phyloP scores from a whole-genome alignment of 2,329 filamentous ascomycete genomes.

The Penicillium sp. region DNA sequence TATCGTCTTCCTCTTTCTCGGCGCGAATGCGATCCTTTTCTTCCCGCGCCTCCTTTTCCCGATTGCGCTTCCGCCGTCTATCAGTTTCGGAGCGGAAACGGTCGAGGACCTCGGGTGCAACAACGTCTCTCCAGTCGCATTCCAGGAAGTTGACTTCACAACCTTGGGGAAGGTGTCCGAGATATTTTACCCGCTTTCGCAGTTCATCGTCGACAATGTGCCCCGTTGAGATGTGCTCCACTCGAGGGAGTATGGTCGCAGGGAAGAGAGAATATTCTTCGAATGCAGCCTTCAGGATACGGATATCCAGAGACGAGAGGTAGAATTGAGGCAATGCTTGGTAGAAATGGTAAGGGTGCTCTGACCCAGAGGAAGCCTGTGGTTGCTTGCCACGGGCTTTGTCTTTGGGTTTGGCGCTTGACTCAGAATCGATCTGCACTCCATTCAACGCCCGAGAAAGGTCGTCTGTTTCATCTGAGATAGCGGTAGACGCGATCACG shows the following conservation, averaged over 20 bases:
- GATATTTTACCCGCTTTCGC: slow-evolving; percentile 81
- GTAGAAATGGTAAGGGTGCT: slow-evolving; percentile 78
- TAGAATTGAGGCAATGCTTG: slow-evolving; percentile 86
- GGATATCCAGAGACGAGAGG: slow-evolving; percentile 85
- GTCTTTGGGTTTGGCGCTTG: slow-evolving; percentile 26
- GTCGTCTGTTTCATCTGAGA: slow-evolving; percentile 22
- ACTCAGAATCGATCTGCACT: slow-evolving; percentile 19
- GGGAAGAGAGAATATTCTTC: slow-evolving; percentile 81
- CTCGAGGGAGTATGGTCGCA: slow-evolving; percentile 78
- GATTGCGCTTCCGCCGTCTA: slow-evolving; percentile 71
- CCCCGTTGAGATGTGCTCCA: slow-evolving; percentile 86
- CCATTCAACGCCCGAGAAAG: slow-evolving; percentile 28
- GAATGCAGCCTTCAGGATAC: slow-evolving; percentile 87
- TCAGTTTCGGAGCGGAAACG: slow-evolving; percentile 77
- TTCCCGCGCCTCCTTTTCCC: slow-evolving; percentile 81
- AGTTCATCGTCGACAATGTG: slow-evolving; percentile 85
- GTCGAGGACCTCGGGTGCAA: slow-evolving; percentile 72
- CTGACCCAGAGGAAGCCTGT: slow-evolving; percentile 49
- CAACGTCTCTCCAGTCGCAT: slow-evolving; percentile 92
- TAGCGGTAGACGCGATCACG: slow-evolving; percentile 49
- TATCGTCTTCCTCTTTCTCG: slow-evolving; percentile 74
- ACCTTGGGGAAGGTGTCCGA: slow-evolving; percentile 83
- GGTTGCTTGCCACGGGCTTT: slow-evolving; percentile 30
- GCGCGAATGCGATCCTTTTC: slow-evolving; percentile 82
- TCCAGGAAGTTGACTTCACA: slow-evolving; percentile 89